Base-by-base conservation (phyloP, 495 filamentous ascomycete species). In the Gamarada debralockiae region DNA sequence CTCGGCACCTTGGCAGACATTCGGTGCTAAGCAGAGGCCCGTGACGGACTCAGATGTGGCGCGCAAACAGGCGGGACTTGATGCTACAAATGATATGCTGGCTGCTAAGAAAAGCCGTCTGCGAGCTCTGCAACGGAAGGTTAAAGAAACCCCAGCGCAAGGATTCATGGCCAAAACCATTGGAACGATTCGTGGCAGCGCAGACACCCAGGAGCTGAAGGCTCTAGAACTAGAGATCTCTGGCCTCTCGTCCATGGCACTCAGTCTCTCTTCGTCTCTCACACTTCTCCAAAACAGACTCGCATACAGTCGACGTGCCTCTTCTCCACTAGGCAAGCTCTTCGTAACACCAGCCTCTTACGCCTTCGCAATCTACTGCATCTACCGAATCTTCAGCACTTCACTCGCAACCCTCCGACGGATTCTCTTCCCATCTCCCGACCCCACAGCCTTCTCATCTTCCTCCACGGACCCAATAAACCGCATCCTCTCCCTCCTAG, bases 1-100 rank as follows among this genome's bases (percentile, higher is more conserved):
- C 33, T 87, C 83, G 40, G 83, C 83, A 8, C 80, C 88, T 22
- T 92, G 89, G 89, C 85, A 91, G 62, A 87, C 77, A 24, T 90
- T 92, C 66, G 79, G 79, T 13, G 78, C 77, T 20, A 78, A 78
- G 44, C 63, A 73, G 45, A 72, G 78, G 43, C 77, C 73, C 13
- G 76, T 89, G 10, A 86, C 80, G 0, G 88, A 92, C 47, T 68
- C 78, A 8, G 85, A 90, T 61, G 70, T 93, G 44, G 67, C 79
- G 17, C 78, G 89, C 15, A 89, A 88, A 64, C 79, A 85, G 57
- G 80, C 82, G 5, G 89, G 88, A 2, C 67, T 92, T 8, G 79
- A 85, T 53, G 86, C 89, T 1, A 85, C 89, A 17, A 79, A 78
- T 52, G 87, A 90, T 60, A 79, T 93, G 83, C 71, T 92, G 42